phyloP scores from a whole-genome alignment of 768 basidiomycete species.

The Mycena metata region DNA sequence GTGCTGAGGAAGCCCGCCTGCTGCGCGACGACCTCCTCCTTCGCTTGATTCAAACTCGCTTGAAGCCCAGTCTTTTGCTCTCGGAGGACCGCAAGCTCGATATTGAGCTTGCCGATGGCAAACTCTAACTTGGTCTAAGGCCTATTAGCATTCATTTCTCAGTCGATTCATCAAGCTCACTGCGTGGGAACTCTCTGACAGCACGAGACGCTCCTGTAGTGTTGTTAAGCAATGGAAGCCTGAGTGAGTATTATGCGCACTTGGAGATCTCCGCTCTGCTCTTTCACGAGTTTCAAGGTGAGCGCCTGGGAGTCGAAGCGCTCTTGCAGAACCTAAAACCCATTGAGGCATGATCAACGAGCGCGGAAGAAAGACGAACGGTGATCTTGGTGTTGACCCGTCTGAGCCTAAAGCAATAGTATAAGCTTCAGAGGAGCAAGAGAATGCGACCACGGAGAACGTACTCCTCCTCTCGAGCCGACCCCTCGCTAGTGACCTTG shows the following conservation, averaged over 20 bases:
- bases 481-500: slow-evolving; percentile 17
- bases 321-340: slow-evolving; percentile 63
- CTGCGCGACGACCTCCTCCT: slow-evolving; percentile 45
- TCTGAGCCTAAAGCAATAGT: slow-evolving; percentile 13
- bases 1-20: slow-evolving; percentile 34
- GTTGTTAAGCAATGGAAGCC: not conserved
- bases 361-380: slow-evolving; percentile 6
- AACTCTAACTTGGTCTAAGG: slow-evolving; percentile 46
- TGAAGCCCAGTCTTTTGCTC: slow-evolving; percentile 55
- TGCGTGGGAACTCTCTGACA: slow-evolving; percentile 51
- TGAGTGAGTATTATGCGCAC: slow-evolving; percentile 32
- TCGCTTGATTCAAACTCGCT: slow-evolving; percentile 41
- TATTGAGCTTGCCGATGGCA: slow-evolving; percentile 49
- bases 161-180: slow-evolving; percentile 42
- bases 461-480: slow-evolving; percentile 34
- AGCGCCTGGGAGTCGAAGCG: slow-evolving; percentile 70
- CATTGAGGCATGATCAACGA: not conserved
- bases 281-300: slow-evolving; percentile 67
- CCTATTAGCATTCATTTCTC: slow-evolving; percentile 6
- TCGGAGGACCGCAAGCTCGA: slow-evolving; percentile 56
- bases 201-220: slow-evolving; percentile 40
- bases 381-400: slow-evolving; percentile 21
- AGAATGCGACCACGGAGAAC: not conserved
- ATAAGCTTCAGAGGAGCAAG: not conserved
- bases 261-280: slow-evolving; percentile 65